Base-by-base conservation (phyloP, 495 filamentous ascomycete species). In the Aspergillus carlsbadensis region DNA sequence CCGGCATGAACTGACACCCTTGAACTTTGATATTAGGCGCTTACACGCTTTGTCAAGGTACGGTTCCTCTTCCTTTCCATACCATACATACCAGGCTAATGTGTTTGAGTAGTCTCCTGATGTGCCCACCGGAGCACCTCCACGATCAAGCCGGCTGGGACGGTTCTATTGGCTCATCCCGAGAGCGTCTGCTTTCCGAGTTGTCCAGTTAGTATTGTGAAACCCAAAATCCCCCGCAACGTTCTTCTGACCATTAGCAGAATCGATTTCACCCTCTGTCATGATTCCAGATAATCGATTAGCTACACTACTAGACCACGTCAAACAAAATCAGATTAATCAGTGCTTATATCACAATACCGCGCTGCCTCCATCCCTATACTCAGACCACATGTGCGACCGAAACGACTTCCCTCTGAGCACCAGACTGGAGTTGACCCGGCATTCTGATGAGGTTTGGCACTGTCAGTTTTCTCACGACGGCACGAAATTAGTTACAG, bases 211-310 rank as follows among this genome's bases (percentile, higher is more conserved):
- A 70, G 86, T 47, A 2, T 11, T 33, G 13, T 29, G 22, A 17
- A 20, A 7, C 36, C 18, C 36, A 49, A 29, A 5, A 10, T 45
- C 5, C 17, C 17, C 14, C 7, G 14, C 24, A 15, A 29, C 26
- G 8, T 29, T 41, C 49, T 2, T 39, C 50, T 61, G 57, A 55
- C 50, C 13, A 5, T 8, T 10, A 51, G 11, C 53, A 95, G 91
- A 81, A 76, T 96, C 83, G 31, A 95, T 99, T 55, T 95, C 95
- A 4, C 94, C 94, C 1, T 92, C 91, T n/a, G 89, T 96, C 21
- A 98, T 99, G 95, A 90, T 99, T 46, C 95, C 94, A 5, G 89
- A 95, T 61, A 90, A 95, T 69, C 89, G 94, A 11, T 78, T 99
- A n/a, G 91, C 90, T 7, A 76, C 83, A 22, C 71, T 99, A n/a